Base-by-base conservation (phyloP, 441 rosid genomes). In the Bocquillonia castaneifolia region DNA sequence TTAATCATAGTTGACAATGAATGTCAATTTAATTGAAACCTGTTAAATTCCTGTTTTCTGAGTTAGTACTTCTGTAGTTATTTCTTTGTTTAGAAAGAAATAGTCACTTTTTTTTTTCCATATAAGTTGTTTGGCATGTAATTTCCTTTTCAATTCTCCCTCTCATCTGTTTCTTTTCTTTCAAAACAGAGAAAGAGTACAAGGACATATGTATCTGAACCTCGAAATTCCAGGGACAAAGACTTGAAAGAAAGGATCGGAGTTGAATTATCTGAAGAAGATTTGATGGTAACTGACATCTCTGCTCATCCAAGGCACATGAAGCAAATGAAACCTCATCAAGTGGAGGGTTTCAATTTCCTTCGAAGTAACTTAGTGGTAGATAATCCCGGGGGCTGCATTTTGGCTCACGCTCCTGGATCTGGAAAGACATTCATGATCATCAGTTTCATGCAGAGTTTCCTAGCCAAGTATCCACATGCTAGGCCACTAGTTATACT, bases 341-440 rank as follows among this genome's bases (percentile, higher is more conserved):
- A 93, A 69, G 54, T 81, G 44, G 93, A 91, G 73, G 97, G 98
- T 31, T 93, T 93, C 71, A 82, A 76, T 34, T 91, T 93, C 76
- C 85, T 93, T 28, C 74, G 86, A 59, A 84, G 85, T 63, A 93
- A 93, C 68, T 77, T 93, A 63, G 86, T 81, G 40, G 62, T 82
- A 0, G 94, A 93, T 61, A 75, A 83, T 53, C 97, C 98, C 10
- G 90, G 96, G 32, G 98, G 97, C 28, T 89, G 97, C 76, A 88
- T 93, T 66, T 63, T 91, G 78, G 97, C 98, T 56, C 94, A 91
- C 80, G 94, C 97, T 12, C 98, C 96, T 12, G 98, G 98, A 37
- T 93, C 98, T n/a, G 98, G 97, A 39, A 91, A 93, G 77, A 91
- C 98, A 12, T 93, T 93, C 61, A 85, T 91, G 82, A 84, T 91